phyloP scores from a whole-genome alignment of 306 rosid species.

The Pyrus bretschneideri region DNA sequence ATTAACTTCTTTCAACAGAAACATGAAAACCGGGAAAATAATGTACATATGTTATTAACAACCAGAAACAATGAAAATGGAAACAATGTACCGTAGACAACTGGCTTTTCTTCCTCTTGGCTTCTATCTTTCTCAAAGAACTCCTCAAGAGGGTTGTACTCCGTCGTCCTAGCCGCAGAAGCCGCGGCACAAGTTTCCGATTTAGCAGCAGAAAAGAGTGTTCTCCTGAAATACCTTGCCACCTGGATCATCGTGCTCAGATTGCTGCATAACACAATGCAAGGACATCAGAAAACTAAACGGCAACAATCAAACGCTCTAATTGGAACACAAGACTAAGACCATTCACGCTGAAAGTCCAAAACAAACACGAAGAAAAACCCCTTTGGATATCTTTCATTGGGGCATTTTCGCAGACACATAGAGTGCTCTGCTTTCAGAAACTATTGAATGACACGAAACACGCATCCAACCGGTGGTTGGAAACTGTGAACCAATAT shows the following conservation, averaged over 20 bases:
- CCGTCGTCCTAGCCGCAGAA: slow-evolving; percentile 24
- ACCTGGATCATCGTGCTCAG: slow-evolving; percentile 35
- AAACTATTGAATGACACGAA: background rate
- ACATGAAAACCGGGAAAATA: background rate
- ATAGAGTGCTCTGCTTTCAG: background rate
- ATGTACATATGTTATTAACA: background rate
- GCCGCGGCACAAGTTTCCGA: slow-evolving; percentile 50
- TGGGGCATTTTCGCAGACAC: slow-evolving; percentile 8
- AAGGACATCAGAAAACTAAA: background rate
- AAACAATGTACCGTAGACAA: slow-evolving; percentile 57
- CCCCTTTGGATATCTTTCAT: background rate
- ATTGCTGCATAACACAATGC: slow-evolving; percentile 6
- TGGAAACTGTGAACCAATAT: background rate
- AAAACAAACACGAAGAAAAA: background rate
- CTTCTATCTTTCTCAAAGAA: slow-evolving; percentile 71
- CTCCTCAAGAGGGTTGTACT: slow-evolving; percentile 65
- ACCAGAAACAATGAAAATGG: background rate
- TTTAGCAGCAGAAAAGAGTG: slow-evolving; percentile 54
- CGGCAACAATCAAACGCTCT: background rate
- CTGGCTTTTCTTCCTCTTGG: slow-evolving; percentile 61
- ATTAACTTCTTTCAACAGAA: background rate
- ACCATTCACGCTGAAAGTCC: background rate
- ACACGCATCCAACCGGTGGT: background rate
- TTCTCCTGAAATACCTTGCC: slow-evolving; percentile 57
- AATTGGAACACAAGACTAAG: background rate